Percentiles rank a stretch among this genome's conserved stretches.
These are phyloP conservation scores for Craspedostauros australis DNA, from an alignment of 108 stramenopile genomes.

Conservation along the genomic window DNA sequence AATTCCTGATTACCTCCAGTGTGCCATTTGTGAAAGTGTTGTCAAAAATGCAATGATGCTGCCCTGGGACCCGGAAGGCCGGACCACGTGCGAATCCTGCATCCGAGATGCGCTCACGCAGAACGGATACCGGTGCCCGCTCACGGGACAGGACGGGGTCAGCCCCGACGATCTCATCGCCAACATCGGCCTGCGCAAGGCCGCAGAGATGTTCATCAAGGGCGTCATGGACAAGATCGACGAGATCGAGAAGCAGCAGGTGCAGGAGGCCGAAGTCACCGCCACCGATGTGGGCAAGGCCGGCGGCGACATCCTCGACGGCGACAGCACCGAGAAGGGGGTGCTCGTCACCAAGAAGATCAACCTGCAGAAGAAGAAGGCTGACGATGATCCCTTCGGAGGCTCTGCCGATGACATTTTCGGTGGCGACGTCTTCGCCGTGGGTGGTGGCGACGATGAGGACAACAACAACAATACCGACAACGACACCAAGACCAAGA, in stretches of 20 bases:
- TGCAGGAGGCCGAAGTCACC: conserved; percentile 33
- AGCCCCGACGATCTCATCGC: conserved; percentile 78
- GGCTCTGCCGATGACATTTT: conserved; percentile 65
- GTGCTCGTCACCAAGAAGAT: conserved; percentile 44
- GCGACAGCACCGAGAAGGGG: conserved; percentile 54
- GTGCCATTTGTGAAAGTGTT: conserved; percentile 64
- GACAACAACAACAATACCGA: background rate
- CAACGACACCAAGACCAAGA: conserved; percentile 3
- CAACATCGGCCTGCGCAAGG: conserved; percentile 74
- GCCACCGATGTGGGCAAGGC: conserved; percentile 9
- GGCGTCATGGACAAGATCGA: conserved; percentile 78
- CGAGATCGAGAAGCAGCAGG: conserved; percentile 66
- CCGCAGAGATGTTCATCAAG: conserved; percentile 64
- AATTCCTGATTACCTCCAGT: conserved; percentile 75
- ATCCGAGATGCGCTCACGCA: conserved; percentile 74
- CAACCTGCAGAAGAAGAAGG: conserved; percentile 22
- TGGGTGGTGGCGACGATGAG: conserved; percentile 29
- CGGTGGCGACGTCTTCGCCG: conserved; percentile 86
- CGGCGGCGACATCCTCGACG: conserved; percentile 37
- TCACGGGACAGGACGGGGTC: conserved; percentile 77
- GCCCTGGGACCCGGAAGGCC: conserved; percentile 78
- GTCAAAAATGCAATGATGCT: conserved; percentile 76
- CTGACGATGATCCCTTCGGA: conserved; percentile 48
- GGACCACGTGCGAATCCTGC: conserved; percentile 71
- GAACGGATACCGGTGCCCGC: conserved; percentile 74